These are phyloP conservation scores for Magnaporthales sp. DNA, from an alignment of 2,329 filamentous ascomycete species.

Conservation along the genomic window DNA sequence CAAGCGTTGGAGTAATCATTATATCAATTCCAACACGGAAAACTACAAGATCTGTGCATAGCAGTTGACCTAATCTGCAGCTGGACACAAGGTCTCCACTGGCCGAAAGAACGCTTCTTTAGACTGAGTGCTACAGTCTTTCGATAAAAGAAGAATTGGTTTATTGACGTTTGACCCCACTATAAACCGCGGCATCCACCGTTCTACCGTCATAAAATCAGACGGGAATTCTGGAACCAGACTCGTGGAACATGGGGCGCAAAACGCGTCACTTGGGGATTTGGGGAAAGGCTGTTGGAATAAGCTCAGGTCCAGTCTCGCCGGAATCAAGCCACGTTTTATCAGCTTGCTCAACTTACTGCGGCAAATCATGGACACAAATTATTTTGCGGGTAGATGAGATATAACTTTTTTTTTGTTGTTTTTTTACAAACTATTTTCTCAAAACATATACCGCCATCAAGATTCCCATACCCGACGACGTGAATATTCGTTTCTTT, in stretches of 20 bases:
- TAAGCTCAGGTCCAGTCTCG: neutral
- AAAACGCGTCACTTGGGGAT: neutral
- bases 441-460: neutral
- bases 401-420: neutral
- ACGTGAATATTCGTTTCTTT: neutral
- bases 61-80: neutral
- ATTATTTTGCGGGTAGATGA: neutral
- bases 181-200: neutral
- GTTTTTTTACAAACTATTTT: neutral
- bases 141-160: neutral
- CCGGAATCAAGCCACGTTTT: conserved; percentile 1
- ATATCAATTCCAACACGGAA: neutral
- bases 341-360: neutral
- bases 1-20: neutral
- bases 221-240: neutral
- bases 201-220: neutral
- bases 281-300: neutral
- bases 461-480: neutral
- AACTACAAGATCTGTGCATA: neutral
- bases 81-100: neutral
- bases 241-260: neutral
- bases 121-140: neutral
- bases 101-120: neutral
- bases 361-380: neutral
- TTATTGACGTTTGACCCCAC: neutral